These are phyloP conservation scores for Lasiosphaeriaceae sp. DNA, from an alignment of 495 filamentous ascomycete species.

Conservation along the genomic window DNA sequence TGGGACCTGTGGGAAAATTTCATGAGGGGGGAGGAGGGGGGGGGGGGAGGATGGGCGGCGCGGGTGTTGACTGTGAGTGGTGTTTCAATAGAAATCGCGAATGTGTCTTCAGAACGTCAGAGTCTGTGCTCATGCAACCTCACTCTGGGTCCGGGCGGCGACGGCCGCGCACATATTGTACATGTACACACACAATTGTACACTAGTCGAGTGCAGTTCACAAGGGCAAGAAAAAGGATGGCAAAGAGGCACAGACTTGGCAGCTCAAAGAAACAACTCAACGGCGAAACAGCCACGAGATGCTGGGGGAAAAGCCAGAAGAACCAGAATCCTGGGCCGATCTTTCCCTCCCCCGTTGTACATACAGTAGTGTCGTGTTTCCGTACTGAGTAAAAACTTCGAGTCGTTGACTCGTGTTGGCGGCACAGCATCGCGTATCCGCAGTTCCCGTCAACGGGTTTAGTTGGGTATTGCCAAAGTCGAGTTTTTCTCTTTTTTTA, in stretches of 20 bases:
- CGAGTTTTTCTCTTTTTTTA: no score
- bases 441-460: no score
- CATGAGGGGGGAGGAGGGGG: not conserved
- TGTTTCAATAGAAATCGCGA: not conserved
- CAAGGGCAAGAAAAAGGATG: not conserved
- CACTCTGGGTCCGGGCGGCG: not conserved
- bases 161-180: not conserved
- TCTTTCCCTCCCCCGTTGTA: no score
- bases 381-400: no score
- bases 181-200: not conserved
- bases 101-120: not conserved
- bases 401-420: not conserved
- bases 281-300: no score
- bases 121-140: constrained; percentile 16
- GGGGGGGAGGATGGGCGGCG: not conserved
- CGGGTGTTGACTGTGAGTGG: not conserved
- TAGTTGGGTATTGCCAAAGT: no score
- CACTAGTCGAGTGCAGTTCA: no score
- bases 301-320: no score
- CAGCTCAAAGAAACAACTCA: not conserved
- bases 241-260: not conserved
- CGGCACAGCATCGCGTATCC: not conserved
- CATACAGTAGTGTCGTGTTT: no score
- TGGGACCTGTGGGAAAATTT: not conserved
- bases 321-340: no score